Conservation (phyloP, 768 basidiomycete species). For the Amanita phalloides region DNA sequence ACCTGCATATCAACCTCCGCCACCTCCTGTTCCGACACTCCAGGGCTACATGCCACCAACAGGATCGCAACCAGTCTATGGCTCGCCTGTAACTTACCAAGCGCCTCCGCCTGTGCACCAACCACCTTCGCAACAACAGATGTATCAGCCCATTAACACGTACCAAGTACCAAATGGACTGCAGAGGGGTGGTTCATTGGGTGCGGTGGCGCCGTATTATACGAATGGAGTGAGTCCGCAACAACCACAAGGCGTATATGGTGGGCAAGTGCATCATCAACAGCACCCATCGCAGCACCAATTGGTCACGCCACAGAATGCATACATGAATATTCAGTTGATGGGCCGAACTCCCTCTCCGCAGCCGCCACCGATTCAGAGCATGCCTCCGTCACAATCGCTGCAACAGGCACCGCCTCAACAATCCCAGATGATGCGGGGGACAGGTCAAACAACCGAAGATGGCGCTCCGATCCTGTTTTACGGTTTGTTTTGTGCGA, state of each 20-base stretch:
- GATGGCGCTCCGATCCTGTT: slow-evolving; percentile 78
- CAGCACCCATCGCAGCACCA: slow-evolving; percentile 15
- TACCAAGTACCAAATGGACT: slow-evolving; percentile 15
- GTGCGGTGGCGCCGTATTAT: slow-evolving; percentile 17
- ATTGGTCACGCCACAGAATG: slow-evolving; percentile 15
- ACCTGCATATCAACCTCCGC: slow-evolving; percentile 3
- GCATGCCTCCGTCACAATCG: slow-evolving; percentile 15
- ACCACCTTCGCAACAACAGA: slow-evolving; percentile 12
- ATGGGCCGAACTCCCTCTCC: slow-evolving; percentile 42
- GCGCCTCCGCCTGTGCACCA: slow-evolving; percentile 12
- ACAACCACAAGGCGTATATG: slow-evolving; percentile 14
- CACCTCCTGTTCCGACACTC: not conserved
- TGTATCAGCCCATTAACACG: slow-evolving; percentile 10
- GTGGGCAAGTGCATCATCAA: slow-evolving; percentile 18
- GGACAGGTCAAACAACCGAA: slow-evolving; percentile 71
- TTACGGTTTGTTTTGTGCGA: slow-evolving; percentile 54
- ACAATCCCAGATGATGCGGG: slow-evolving; percentile 3
- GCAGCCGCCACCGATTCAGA: slow-evolving; percentile 21
- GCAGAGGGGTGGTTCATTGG: slow-evolving; percentile 16
- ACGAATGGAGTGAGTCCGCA: slow-evolving; percentile 18
- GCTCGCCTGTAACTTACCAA: slow-evolving; percentile 8
- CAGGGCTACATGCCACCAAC: slow-evolving; percentile 7
- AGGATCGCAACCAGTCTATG: slow-evolving; percentile 8
- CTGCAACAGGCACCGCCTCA: slow-evolving; percentile 15
- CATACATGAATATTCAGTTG: slow-evolving; percentile 34